Percentiles rank a stretch among this genome's conserved stretches.
Evolutionary conservation across 164 flowering plant genomes (phyloP).

Genomic region (Euptelea pleiosperma): DNA sequence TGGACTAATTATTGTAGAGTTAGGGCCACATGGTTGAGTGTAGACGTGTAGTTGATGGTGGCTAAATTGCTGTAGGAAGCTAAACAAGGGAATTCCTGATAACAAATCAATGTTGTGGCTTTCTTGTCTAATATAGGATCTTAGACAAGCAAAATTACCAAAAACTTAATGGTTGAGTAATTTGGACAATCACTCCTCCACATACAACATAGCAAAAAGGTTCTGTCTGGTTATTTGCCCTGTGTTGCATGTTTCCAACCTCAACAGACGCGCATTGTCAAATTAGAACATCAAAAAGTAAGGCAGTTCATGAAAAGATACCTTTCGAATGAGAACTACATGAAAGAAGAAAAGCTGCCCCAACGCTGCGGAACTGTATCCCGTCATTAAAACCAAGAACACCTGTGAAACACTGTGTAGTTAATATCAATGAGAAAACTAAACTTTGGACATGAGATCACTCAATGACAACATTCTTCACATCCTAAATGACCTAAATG

Average conservation of each 20-base stretch:
- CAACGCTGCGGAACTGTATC: conserved; percentile 80
- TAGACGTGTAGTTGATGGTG: neutral
- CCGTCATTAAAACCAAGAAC: conserved; percentile 56
- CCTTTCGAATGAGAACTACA: conserved; percentile 88
- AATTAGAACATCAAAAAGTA: neutral
- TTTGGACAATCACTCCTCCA: too few relatives aligned
- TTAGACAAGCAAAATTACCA: too few relatives aligned
- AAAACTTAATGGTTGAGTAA: too few relatives aligned
- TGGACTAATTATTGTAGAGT: neutral
- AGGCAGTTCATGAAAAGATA: conserved; percentile 17
- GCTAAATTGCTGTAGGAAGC: too few relatives aligned
- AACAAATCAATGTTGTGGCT: too few relatives aligned
- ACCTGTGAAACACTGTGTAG: conserved; percentile 37
- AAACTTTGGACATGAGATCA: neutral
- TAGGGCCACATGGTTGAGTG: neutral
- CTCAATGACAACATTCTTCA: neutral
- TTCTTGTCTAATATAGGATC: too few relatives aligned
- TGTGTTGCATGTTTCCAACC: neutral
- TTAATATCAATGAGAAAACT: neutral
- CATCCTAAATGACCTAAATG: neutral
- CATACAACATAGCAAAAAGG: too few relatives aligned
- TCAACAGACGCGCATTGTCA: neutral
- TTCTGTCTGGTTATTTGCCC: neutral
- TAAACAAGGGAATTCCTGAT: too few relatives aligned
- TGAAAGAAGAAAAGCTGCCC: conserved; percentile 97